A percentile compares a stretch with the other conserved stretches of the same genome.
Evolutionary conservation across 148 eudicot species (phyloP).

Genomic region (Rhododendron mucronatum): DNA sequence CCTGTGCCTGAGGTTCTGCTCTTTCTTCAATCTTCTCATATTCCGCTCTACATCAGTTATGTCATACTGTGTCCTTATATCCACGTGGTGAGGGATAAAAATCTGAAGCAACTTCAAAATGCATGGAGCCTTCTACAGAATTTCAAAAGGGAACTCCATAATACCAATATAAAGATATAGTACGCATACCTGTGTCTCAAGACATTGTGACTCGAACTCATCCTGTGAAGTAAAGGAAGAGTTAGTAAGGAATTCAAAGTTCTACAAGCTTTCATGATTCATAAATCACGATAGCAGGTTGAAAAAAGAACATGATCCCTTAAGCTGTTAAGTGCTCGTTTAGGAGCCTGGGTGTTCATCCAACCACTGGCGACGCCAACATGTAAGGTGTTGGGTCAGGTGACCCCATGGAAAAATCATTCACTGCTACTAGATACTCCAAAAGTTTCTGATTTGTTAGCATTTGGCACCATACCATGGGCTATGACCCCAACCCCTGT

Average conservation of each 20-base stretch:
- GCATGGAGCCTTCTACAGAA: background rate
- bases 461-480: background rate
- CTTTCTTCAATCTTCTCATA: background rate
- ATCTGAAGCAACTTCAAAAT: background rate
- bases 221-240: constrained; percentile 38
- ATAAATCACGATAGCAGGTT: background rate
- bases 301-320: background rate
- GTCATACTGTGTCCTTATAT: background rate
- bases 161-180: background rate
- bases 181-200: constrained; percentile 54
- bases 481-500: no score
- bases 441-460: background rate
- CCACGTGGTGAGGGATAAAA: background rate
- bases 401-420: background rate
- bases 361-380: background rate
- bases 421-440: background rate
- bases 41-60: background rate
- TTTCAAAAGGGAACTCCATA: background rate
- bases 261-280: background rate
- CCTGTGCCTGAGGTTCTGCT: background rate
- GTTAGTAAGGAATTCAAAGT: background rate
- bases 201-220: constrained; percentile 45
- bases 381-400: background rate
- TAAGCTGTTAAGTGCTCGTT: background rate
- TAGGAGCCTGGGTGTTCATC: background rate